Base-by-base conservation (phyloP, 192 early-diverging fungal species). In the Phycomyces blakesleeanus region DNA sequence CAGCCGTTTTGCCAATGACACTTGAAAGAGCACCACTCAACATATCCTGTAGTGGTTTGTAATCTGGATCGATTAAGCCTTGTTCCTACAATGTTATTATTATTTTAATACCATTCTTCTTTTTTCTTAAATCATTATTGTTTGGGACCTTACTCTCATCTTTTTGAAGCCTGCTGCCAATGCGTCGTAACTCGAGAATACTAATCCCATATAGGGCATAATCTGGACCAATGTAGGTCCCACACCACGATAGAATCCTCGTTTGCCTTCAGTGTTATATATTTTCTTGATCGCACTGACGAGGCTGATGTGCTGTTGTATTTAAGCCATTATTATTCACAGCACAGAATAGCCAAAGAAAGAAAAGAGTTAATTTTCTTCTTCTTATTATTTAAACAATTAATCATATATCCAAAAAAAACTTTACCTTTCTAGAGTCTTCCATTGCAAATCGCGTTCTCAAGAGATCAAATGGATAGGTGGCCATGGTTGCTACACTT, bases 391-490 rank as follows among this genome's bases (percentile, higher is more conserved):
- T n/a, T n/a, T n/a, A n/a, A n/a, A n/a, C n/a, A n/a, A n/a, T n/a
- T n/a, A n/a, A n/a, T n/a, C n/a, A n/a, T n/a, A n/a, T n/a, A n/a
- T n/a, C n/a, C n/a, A n/a, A n/a, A n/a, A n/a, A n/a, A n/a, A n/a
- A n/a, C n/a, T 52, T 54, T 67, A 76, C 78, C 72, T 79, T 82
- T 9, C 68, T 44, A 38, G 80, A 67, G 29, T 87, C 85, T 64
- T 97, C 93, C 12, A 90, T 82, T 3, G 94, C 91, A 81, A 98
- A 98, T 21, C 94, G 82, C 2, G 96, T 98, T 49, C 96, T 83
- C 37, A 98, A 74, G 5, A 98, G 82, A 81, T 98, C 96, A 59
- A 98, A 88, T n/a, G 96, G 94, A 79, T 96, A 98, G 39, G 96
- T 95, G 0, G 71, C 66, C 0, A 85, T 59, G 3, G 95, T 97